Evolutionary conservation across 2,329 filamentous ascomycete species (phyloP).

Genomic region (Colletotrichum somersetense): DNA sequence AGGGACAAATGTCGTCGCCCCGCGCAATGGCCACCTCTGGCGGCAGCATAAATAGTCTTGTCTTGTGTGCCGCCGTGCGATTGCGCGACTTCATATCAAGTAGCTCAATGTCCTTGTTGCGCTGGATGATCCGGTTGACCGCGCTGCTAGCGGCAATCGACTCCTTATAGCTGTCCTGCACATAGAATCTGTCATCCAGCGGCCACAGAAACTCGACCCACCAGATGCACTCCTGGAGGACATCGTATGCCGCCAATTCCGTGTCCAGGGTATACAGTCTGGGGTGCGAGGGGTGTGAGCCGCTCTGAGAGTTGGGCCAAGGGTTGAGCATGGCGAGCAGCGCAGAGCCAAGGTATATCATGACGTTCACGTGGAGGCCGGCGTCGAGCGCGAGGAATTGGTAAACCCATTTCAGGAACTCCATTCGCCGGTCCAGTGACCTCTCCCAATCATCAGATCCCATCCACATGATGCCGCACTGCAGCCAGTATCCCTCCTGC

Average conservation of each 20-base stretch:
- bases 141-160: background rate
- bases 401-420: slow-evolving; percentile 23
- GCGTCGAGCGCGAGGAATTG: slow-evolving; percentile 28
- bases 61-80: background rate
- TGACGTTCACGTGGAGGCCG: slow-evolving; percentile 32
- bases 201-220: slow-evolving; percentile 33
- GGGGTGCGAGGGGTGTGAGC: slow-evolving; percentile 18
- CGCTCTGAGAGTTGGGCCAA: slow-evolving; percentile 2
- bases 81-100: slow-evolving; percentile 17
- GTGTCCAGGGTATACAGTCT: background rate
- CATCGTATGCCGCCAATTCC: slow-evolving; percentile 13
- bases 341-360: slow-evolving; percentile 21
- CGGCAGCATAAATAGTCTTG: background rate
- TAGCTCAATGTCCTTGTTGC: slow-evolving; percentile 23
- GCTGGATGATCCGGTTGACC: slow-evolving; percentile 1
- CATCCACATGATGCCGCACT: background rate
- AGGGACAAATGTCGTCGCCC: background rate
- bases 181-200: background rate
- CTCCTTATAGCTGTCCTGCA: background rate
- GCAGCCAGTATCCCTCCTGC: background rate
- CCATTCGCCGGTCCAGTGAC: slow-evolving; percentile 6
- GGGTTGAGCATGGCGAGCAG: slow-evolving; percentile 38
- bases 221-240: slow-evolving; percentile 34
- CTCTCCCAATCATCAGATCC: slow-evolving; percentile 12
- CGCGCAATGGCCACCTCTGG: background rate